Evolutionary conservation across 2,329 filamentous ascomycete species (phyloP), one percentile per base, ranked within the genome.

Genomic region (Oidium heveae): DNA sequence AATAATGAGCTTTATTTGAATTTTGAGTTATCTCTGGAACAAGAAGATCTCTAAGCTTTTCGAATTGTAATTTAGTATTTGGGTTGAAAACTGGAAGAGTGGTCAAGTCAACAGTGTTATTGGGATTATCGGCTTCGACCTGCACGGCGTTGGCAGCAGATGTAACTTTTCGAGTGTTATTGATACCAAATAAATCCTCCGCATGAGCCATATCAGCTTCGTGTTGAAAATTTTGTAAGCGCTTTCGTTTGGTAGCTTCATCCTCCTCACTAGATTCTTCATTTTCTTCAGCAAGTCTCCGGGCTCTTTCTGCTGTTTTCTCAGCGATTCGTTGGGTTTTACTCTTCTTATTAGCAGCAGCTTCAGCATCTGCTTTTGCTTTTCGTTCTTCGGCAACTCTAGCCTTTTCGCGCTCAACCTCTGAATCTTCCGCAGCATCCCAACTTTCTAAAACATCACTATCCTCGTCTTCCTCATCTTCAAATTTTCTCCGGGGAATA

Each of bases 381-480:
- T 94, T 93, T 54, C 79, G 83, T 65, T 86, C 88, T 6, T 76
- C 82, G 53, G 81, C 86, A 71, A 89, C 91, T 69, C 84, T 84
- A 32, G 78, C 85, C 74, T 96, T 98, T 70, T 95, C 88, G 63
- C 87, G 84, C 73, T 98, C 91, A 63, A 81, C 89, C 64, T 98
- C 91, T 58, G 87, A 94, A 71, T 98, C 91, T 65, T 96, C 91
- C 61, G 85, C 88, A 56, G 86, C 89, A 64, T 96, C 88, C 91
- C 91, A 98, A 36, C 86, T 89, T 57, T 98, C 91, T 65, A 95
- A 77, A 56, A 96, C 88, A 69, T 93, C 86, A 62, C 73, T 74
- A 60, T 84, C 80, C 36, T 88, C 80, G 55, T 94, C 88, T 67
- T 96, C 89, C 62, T 96, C 89, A 62, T 91, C 87, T 65, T 94